phyloP scores from a whole-genome alignment of 2,329 filamentous ascomycete genomes.

The Exophiala dermatitidis region DNA sequence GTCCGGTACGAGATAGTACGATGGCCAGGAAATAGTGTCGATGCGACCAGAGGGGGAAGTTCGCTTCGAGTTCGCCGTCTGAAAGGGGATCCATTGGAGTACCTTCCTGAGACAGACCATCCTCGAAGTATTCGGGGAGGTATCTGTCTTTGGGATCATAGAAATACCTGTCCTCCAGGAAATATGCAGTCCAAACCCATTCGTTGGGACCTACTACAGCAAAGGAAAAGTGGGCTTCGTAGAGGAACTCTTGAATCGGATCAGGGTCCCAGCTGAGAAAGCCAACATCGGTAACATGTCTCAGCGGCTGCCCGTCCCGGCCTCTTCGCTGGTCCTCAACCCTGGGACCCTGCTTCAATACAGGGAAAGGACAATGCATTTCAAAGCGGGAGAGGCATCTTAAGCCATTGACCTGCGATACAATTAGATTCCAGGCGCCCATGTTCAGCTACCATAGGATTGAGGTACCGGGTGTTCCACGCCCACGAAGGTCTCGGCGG shows the following conservation, averaged over 20 bases:
- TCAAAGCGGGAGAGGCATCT: not conserved
- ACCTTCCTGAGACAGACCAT: not conserved
- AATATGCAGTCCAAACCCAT: not conserved
- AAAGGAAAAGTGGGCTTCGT: conserved; percentile 2
- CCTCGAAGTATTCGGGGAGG: not conserved
- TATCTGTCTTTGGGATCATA: not conserved
- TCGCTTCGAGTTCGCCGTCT: not conserved
- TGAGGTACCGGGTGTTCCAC: not conserved
- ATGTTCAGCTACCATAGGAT: not conserved
- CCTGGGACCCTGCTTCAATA: not conserved
- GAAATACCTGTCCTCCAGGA: conserved; percentile 2
- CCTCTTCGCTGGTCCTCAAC: not conserved
- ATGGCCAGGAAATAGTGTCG: not conserved
- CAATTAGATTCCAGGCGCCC: not conserved
- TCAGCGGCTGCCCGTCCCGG: not conserved
- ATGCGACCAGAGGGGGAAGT: not conserved
- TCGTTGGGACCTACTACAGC: not conserved
- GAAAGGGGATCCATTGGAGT: not conserved
- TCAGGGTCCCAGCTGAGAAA: not conserved
- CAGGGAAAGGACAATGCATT: not conserved
- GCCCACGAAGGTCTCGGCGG: not conserved
- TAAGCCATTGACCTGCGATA: not conserved
- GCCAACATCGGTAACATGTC: not conserved
- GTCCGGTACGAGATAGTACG: not conserved
- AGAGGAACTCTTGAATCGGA: not conserved